phyloP scores from a whole-genome alignment of 768 basidiomycete genomes.

The Mycena maculata region DNA sequence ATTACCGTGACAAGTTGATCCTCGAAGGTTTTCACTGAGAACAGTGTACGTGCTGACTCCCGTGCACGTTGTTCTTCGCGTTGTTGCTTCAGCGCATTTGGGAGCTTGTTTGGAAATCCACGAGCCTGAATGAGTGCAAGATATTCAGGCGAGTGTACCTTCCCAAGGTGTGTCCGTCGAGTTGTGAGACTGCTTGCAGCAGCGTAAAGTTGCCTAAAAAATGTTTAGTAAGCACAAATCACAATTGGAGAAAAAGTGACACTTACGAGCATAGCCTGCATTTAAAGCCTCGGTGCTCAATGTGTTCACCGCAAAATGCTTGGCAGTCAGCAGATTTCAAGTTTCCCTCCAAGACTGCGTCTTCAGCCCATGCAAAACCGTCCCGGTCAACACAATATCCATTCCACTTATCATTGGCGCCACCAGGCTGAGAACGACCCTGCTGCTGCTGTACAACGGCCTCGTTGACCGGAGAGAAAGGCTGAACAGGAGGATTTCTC shows the following conservation, averaged over 20 bases:
- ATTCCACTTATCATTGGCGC: neutral
- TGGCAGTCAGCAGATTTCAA: conserved; percentile 6
- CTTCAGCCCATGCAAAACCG: conserved; percentile 7
- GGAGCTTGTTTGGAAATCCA: conserved; percentile 2
- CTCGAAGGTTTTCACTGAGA: neutral
- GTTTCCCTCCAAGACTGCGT: conserved; percentile 2
- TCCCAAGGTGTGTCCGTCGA: conserved; percentile 8
- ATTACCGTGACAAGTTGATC: conserved; percentile 9
- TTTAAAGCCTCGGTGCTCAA: neutral
- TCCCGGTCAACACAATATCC: neutral
- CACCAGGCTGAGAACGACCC: neutral
- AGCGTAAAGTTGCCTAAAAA: conserved; percentile 4
- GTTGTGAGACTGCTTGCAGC: conserved; percentile 5
- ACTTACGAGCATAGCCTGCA: conserved; percentile 7
- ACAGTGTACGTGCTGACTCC: neutral
- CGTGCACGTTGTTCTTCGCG: conserved; percentile 2
- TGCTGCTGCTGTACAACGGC: neutral
- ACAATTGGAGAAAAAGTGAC: neutral
- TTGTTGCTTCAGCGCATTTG: neutral
- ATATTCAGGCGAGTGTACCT: neutral
- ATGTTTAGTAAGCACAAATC: neutral
- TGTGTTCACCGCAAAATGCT: neutral
- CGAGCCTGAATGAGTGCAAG: neutral
- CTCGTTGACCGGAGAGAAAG: neutral
- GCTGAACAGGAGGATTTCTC: neutral